A percentile compares a stretch with the other conserved stretches of the same genome.
Evolutionary conservation across 106 monocot species (phyloP).

Genomic region (Dendrobium chrysotoxum): DNA sequence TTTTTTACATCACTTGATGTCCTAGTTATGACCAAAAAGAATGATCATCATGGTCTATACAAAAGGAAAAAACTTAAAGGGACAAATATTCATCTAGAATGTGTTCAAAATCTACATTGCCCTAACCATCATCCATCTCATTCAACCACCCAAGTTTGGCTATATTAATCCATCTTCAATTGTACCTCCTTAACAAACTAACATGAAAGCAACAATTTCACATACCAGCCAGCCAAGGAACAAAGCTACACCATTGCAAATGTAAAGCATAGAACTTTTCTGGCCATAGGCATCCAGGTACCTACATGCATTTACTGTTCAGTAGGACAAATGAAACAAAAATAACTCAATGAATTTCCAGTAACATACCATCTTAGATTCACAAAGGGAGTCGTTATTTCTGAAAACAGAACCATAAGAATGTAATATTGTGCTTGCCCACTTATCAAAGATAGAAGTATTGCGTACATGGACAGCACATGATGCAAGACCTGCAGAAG

Average conservation of each 20-base stretch:
- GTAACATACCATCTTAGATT: constrained; percentile 53
- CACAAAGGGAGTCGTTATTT: constrained; percentile 59
- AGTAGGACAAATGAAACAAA: neutral
- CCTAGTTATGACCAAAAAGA: too few relatives aligned
- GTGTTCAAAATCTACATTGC: neutral
- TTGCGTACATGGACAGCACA: constrained; percentile 42
- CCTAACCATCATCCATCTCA: neutral
- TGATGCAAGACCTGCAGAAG: constrained; percentile 55
- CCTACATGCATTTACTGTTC: neutral
- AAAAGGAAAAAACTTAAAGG: too few relatives aligned
- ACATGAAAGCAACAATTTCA: neutral
- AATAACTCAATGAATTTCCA: neutral
- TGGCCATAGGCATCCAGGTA: constrained; percentile 18
- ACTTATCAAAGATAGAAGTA: constrained; percentile 39
- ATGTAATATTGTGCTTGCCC: constrained; percentile 51
- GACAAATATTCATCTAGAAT: too few relatives aligned
- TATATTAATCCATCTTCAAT: neutral
- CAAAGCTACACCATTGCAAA: constrained; percentile 22
- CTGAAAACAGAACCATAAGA: constrained; percentile 57
- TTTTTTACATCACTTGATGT: too few relatives aligned
- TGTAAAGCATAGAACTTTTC: constrained; percentile 20
- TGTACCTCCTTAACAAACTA: neutral
- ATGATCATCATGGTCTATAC: too few relatives aligned
- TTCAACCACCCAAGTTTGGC: neutral
- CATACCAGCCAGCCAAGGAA: constrained; percentile 26